Base-by-base conservation (phyloP, 148 eudicot species). In the Euryodendron excelsum region DNA sequence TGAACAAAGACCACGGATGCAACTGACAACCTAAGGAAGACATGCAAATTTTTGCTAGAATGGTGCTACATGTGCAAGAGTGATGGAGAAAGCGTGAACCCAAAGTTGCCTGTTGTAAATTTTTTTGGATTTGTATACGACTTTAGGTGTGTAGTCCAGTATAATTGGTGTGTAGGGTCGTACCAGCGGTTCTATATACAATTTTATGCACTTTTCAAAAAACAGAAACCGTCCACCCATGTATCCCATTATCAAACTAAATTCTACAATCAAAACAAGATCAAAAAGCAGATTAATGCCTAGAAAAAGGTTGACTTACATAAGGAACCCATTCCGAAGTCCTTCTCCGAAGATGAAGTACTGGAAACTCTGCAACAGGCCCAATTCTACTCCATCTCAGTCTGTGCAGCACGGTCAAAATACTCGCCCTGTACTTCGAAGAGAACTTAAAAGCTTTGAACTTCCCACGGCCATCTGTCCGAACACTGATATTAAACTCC, bases 391-490 rank as follows among this genome's bases (percentile, higher is more conserved):
- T 87, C 84, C 91, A 94, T 64, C 86, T 89, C 63, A 96, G 83
- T 81, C 93, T 83, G 76, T 96, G 94, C 90, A 96, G 76, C 82
- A 90, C 95, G 14, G 98, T 93, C 91, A 96, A 82, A 73, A 96
- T 90, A 87, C 97, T 91, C 0, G 93, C 97, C 71, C 97, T 86
- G 78, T 83, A 96, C 86, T 77, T 78, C 1, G 97, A 92, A 12
- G 99, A 96, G 31, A 93, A 89, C 83, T 96, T 96, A 20, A 93
- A 83, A 41, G 81, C 87, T 84, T 92, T 96, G 71, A 88, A 93
- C 81, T 93, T 96, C 53, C 98, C 98, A 30, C 88, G 88, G 12
- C 98, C 91, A 83, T 96, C 99, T 8, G 92, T 88, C 89, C 99
- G 78, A 30, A 96, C 95, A 84, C 87, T 96, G 75, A 96, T 80